A percentile compares a stretch with the other conserved stretches of the same genome.
Evolutionary conservation across 2,329 filamentous ascomycete genomes (phyloP).

Genomic region (Trichoderma polysporum): DNA sequence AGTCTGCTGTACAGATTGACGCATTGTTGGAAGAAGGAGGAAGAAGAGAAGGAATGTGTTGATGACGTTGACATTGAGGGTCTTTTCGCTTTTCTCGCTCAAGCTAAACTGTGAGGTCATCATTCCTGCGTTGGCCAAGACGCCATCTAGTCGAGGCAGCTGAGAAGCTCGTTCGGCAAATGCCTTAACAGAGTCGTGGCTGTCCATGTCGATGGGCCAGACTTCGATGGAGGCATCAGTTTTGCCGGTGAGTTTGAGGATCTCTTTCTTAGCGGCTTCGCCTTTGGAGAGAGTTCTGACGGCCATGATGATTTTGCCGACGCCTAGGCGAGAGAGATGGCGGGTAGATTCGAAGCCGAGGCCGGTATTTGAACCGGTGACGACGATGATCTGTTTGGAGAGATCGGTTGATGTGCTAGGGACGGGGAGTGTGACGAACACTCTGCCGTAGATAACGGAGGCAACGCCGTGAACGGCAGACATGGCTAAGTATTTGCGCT

Average conservation of each 20-base stretch:
- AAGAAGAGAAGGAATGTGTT: slow-evolving; percentile 18
- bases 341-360: slow-evolving; percentile 42
- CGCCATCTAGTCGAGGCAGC: slow-evolving; percentile 14
- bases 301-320: slow-evolving; percentile 41
- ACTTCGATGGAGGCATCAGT: slow-evolving; percentile 18
- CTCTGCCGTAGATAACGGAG: not conserved
- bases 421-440: not conserved
- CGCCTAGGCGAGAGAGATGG: slow-evolving; percentile 38
- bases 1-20: not conserved
- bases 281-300: slow-evolving; percentile 38
- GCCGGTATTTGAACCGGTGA: slow-evolving; percentile 40
- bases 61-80: slow-evolving; percentile 20
- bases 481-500: not conserved
- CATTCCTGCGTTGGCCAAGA: slow-evolving; percentile 19
- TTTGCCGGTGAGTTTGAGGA: slow-evolving; percentile 28
- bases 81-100: slow-evolving; percentile 12
- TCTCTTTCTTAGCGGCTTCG: slow-evolving; percentile 37
- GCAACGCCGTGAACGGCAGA: not conserved
- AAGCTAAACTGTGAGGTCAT: not conserved
- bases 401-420: not conserved
- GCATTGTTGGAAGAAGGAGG: slow-evolving; percentile 9
- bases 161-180: slow-evolving; percentile 15
- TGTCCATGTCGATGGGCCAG: slow-evolving; percentile 21
- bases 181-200: slow-evolving; percentile 14
- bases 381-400: slow-evolving; percentile 29